These are phyloP conservation scores for Auxenochlorella protothecoides DNA, from an alignment of 139 green algal species.

Conservation along the genomic window DNA sequence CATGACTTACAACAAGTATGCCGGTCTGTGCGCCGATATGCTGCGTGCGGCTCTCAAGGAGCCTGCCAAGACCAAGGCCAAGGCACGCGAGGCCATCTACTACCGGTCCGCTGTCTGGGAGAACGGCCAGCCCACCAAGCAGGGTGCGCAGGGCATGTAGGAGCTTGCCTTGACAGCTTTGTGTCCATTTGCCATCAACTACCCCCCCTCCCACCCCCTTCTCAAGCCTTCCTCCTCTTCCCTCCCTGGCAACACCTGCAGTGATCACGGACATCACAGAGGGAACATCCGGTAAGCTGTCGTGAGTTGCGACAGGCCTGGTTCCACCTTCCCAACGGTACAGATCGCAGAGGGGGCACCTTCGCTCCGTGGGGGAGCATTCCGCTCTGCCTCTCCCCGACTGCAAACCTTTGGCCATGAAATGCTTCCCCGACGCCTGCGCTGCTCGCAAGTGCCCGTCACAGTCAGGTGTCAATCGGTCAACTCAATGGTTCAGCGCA, in stretches of 20 bases:
- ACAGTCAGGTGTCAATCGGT: too few relatives aligned
- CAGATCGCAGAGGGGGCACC: neutral
- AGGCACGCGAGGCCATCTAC: constrained; percentile 50
- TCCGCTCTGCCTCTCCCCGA: neutral
- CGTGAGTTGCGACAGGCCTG: constrained; percentile 8
- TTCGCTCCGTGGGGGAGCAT: neutral
- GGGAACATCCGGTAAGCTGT: constrained; percentile 15
- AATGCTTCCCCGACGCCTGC: constrained; percentile 1
- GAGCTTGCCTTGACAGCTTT: neutral
- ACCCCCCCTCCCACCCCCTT: too few relatives aligned
- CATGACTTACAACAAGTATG: constrained; percentile 73
- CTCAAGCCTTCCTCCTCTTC: neutral
- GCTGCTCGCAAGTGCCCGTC: neutral
- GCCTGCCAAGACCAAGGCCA: constrained; percentile 42
- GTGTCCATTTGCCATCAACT: neutral
- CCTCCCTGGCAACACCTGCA: neutral
- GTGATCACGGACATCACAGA: constrained; percentile 32
- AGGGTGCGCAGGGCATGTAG: constrained; percentile 9
- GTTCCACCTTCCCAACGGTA: neutral
- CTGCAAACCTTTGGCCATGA: neutral
- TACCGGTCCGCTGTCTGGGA: constrained; percentile 52
- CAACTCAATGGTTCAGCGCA: too few relatives aligned
- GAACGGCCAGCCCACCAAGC: constrained; percentile 43
- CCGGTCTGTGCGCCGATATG: constrained; percentile 58
- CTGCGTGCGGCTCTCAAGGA: constrained; percentile 64